Conservation (phyloP, 768 basidiomycete genomes). For the Harrya chromipes region DNA sequence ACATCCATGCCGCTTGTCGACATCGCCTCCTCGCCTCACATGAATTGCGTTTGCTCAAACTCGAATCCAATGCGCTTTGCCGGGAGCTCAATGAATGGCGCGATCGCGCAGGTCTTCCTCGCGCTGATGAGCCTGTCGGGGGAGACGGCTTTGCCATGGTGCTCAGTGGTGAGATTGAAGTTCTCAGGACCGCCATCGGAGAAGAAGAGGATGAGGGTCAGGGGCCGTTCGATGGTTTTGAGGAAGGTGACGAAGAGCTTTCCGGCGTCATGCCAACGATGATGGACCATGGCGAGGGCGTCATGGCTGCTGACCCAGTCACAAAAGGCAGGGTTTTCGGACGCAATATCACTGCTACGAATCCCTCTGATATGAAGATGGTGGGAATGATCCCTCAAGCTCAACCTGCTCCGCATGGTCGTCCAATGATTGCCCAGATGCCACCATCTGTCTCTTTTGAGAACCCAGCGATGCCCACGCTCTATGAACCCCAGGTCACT, state of each 20-base stretch:
- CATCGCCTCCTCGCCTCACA: conserved; percentile 79
- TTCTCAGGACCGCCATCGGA: conserved; percentile 50
- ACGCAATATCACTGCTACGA: conserved; percentile 27
- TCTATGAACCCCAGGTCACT: conserved; percentile 40
- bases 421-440: conserved; percentile 46
- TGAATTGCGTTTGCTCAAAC: conserved; percentile 74
- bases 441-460: conserved; percentile 45
- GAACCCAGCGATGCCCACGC: conserved; percentile 48
- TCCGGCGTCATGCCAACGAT: conserved; percentile 23
- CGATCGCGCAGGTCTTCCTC: conserved; percentile 65
- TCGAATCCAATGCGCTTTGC: conserved; percentile 83
- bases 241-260: conserved; percentile 42
- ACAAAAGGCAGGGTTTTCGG: conserved; percentile 33
- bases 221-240: conserved; percentile 36
- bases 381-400: conserved; percentile 24
- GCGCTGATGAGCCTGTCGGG: conserved; percentile 69
- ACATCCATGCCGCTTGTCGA: conserved; percentile 78
- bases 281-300: conserved; percentile 33
- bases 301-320: conserved; percentile 22
- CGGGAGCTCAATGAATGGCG: conserved; percentile 95
- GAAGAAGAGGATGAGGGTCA: conserved; percentile 54
- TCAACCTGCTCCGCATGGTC: conserved; percentile 26
- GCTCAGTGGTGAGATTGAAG: conserved; percentile 66
- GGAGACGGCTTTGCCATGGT: conserved; percentile 72
- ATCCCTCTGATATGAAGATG: conserved; percentile 26